These are phyloP conservation scores for Paecilomyces formosus DNA, from an alignment of 2,329 filamentous ascomycete genomes.

Conservation along the genomic window DNA sequence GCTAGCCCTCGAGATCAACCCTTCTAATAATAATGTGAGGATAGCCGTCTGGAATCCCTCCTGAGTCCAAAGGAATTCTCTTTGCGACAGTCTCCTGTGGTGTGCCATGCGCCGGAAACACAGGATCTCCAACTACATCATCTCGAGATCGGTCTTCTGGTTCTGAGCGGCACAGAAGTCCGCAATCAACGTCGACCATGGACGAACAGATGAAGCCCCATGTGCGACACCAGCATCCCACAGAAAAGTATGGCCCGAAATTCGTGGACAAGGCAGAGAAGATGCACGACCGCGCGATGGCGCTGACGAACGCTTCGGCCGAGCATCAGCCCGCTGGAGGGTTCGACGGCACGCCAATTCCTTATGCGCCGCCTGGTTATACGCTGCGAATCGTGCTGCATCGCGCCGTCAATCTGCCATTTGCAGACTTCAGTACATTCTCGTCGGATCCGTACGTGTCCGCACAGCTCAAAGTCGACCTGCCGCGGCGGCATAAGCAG, in stretches of 20 bases:
- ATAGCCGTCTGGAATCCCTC: neutral
- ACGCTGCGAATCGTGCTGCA: slow-evolving; percentile 82
- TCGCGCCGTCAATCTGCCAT: slow-evolving; percentile 70
- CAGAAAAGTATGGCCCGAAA: slow-evolving; percentile 30
- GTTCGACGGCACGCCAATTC: slow-evolving; percentile 71
- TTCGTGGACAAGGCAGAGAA: slow-evolving; percentile 32
- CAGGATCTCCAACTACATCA: neutral
- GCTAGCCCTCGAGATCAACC: neutral
- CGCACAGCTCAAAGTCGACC: slow-evolving; percentile 63
- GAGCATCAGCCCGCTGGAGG: slow-evolving; percentile 58
- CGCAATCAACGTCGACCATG: neutral
- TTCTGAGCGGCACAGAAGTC: neutral
- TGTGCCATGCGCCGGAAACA: neutral
- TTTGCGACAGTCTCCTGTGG: neutral
- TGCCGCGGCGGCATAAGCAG: slow-evolving; percentile 76
- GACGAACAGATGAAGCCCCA: slow-evolving; percentile 7
- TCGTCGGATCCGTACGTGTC: slow-evolving; percentile 78
- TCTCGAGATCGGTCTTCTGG: neutral
- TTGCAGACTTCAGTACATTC: slow-evolving; percentile 68
- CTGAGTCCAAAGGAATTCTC: neutral
- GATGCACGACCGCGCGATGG: slow-evolving; percentile 26
- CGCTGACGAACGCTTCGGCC: slow-evolving; percentile 12
- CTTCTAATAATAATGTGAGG: neutral
- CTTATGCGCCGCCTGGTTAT: slow-evolving; percentile 66
- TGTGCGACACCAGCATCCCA: slow-evolving; percentile 13